Evolutionary conservation across 805 yeast species (phyloP).

Genomic region (Schwanniomyces sp.): DNA sequence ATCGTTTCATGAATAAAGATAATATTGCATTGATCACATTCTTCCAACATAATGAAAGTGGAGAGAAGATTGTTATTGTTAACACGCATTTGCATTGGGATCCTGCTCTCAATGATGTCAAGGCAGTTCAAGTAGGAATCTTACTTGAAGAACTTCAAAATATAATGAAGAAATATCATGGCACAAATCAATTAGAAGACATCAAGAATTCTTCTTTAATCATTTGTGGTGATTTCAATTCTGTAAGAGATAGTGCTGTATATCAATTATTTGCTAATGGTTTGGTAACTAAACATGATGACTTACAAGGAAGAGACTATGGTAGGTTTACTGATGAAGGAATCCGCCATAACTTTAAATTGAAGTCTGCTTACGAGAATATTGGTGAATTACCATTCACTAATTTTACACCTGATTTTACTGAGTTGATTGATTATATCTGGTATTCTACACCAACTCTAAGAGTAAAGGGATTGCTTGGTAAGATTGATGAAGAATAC

Average conservation of each 20-base stretch:
- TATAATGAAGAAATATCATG: constrained; percentile 51
- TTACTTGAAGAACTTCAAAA: constrained; percentile 82
- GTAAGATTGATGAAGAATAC: constrained; percentile 79
- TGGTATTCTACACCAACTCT: constrained; percentile 89
- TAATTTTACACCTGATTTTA: constrained; percentile 89
- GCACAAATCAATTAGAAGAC: constrained; percentile 47
- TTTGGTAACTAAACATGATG: constrained; percentile 71
- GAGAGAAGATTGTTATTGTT: constrained; percentile 70
- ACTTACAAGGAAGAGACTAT: constrained; percentile 82
- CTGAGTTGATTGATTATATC: constrained; percentile 90
- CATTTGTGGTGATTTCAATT: constrained; percentile 95
- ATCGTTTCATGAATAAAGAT: constrained; percentile 94
- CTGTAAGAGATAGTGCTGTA: constrained; percentile 84
- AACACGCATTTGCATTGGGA: constrained; percentile 99
- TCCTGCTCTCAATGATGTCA: constrained; percentile 94
- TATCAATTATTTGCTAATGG: constrained; percentile 87
- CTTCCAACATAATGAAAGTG: constrained; percentile 71
- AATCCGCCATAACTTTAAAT: constrained; percentile 73
- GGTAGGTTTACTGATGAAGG: constrained; percentile 91
- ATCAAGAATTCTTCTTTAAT: constrained; percentile 69
- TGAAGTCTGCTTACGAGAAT: constrained; percentile 81
- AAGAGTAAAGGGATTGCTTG: constrained; percentile 82
- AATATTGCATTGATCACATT: constrained; percentile 80
- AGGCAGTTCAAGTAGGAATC: constrained; percentile 92
- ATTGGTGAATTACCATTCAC: constrained; percentile 93